Conservation (phyloP, 106 monocot genomes). For the Amphibolis antarctica region DNA sequence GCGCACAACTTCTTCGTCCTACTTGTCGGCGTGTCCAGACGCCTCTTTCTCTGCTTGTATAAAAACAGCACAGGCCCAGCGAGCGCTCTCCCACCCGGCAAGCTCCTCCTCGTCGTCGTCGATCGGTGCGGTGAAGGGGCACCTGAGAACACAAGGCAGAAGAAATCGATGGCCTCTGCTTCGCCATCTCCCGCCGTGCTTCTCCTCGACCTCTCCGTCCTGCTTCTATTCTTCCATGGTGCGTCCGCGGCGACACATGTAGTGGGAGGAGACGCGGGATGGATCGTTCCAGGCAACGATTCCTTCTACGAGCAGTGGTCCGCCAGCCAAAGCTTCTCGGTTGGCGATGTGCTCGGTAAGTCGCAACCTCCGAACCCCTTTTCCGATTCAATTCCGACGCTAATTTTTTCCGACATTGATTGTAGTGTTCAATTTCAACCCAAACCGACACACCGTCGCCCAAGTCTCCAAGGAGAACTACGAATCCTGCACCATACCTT, state of each 20-base stretch:
- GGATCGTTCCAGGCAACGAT: neutral
- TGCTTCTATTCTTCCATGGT: neutral
- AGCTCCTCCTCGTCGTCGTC: no score
- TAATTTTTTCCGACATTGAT: no score
- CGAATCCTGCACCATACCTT: neutral
- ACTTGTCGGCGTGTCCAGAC: no score
- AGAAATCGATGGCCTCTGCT: neutral
- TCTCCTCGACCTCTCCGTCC: neutral
- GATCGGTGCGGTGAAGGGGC: no score
- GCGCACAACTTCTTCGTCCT: no score
- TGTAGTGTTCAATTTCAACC: conserved; percentile 2
- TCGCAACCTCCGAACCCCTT: neutral
- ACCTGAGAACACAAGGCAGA: no score
- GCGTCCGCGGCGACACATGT: neutral
- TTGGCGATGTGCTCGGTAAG: neutral
- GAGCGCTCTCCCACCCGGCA: no score
- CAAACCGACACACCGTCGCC: neutral
- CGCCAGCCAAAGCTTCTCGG: neutral
- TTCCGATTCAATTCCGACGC: neutral
- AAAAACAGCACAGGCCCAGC: no score
- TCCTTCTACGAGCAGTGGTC: conserved; percentile 5
- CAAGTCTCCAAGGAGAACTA: neutral
- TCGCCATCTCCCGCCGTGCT: neutral
- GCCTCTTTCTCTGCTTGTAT: no score
- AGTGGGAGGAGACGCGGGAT: neutral